phyloP scores from a whole-genome alignment of 768 basidiomycete species.

The Pilatotrama ljubarskyi region DNA sequence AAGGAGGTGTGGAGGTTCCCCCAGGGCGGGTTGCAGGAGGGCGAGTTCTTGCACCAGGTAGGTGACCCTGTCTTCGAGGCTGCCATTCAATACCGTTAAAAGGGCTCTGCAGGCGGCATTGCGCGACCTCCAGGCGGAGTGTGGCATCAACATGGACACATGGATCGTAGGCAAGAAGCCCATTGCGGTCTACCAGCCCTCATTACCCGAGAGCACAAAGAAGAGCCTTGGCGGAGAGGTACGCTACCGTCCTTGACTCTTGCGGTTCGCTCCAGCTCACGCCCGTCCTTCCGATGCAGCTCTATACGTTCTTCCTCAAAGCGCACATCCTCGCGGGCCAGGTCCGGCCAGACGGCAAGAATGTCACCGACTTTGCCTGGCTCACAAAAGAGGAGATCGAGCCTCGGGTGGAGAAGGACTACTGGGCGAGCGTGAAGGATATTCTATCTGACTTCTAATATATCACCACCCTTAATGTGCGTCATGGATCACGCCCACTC shows the following conservation, averaged over 20 bases:
- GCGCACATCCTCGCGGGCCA: constrained; percentile 92
- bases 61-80: constrained; percentile 19
- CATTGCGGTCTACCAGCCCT: constrained; percentile 71
- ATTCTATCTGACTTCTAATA: constrained; percentile 68
- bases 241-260: background rate
- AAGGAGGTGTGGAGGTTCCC: constrained; percentile 82
- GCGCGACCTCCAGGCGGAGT: constrained; percentile 66
- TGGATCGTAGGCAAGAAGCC: constrained; percentile 94
- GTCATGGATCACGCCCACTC: constrained; percentile 4
- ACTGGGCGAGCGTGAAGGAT: constrained; percentile 79
- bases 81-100: constrained; percentile 7
- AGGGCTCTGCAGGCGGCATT: constrained; percentile 60
- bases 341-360: constrained; percentile 55
- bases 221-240: constrained; percentile 18
- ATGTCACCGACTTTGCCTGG: constrained; percentile 84
- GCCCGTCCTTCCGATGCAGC: constrained; percentile 49
- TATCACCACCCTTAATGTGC: constrained; percentile 18
- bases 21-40: constrained; percentile 57
- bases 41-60: constrained; percentile 80
- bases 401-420: constrained; percentile 60
- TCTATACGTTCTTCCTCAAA: constrained; percentile 86
- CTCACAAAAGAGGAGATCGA: constrained; percentile 90
- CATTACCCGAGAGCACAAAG: constrained; percentile 29
- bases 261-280: background rate
- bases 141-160: constrained; percentile 83